Percentiles rank a stretch among this genome's conserved stretches.
Conservation (phyloP, 2,329 filamentous ascomycete species). For the Aspergillus pseudoterreus region DNA sequence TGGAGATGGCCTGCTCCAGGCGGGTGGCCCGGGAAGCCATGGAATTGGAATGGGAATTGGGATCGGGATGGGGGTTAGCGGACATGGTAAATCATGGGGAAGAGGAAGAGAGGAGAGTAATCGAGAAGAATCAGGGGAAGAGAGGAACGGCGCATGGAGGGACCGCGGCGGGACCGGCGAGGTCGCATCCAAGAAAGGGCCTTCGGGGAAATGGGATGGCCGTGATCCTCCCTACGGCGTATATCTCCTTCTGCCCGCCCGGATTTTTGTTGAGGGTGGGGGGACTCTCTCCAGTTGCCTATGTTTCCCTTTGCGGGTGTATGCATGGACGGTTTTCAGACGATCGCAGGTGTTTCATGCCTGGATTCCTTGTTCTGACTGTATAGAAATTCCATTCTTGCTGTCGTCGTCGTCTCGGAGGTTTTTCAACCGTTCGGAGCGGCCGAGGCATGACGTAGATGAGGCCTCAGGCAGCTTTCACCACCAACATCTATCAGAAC, state of each 20-base stretch:
- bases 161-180: slow-evolving; percentile 1
- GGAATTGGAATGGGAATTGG: neutral
- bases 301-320: neutral
- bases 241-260: slow-evolving; percentile 43
- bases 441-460: too few species aligned
- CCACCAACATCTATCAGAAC: too few species aligned
- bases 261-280: slow-evolving; percentile 13
- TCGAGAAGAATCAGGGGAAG: neutral
- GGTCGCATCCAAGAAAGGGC: neutral
- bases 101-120: slow-evolving; percentile 14
- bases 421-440: too few species aligned
- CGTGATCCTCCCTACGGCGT: slow-evolving; percentile 45
- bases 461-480: too few species aligned
- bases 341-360: too few species aligned
- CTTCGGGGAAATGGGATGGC: slow-evolving; percentile 22
- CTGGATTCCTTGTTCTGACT: too few species aligned
- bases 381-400: too few species aligned
- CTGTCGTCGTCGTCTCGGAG: too few species aligned
- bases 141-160: neutral
- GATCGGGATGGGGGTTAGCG: slow-evolving; percentile 20
- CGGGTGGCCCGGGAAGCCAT: slow-evolving; percentile 21
- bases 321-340: too few species aligned
- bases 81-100: slow-evolving; percentile 26
- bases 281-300: neutral
- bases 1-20: slow-evolving; percentile 49